These are phyloP conservation scores for Phytopythium aichiense DNA, from an alignment of 352 stramenopile genomes.

Conservation along the genomic window DNA sequence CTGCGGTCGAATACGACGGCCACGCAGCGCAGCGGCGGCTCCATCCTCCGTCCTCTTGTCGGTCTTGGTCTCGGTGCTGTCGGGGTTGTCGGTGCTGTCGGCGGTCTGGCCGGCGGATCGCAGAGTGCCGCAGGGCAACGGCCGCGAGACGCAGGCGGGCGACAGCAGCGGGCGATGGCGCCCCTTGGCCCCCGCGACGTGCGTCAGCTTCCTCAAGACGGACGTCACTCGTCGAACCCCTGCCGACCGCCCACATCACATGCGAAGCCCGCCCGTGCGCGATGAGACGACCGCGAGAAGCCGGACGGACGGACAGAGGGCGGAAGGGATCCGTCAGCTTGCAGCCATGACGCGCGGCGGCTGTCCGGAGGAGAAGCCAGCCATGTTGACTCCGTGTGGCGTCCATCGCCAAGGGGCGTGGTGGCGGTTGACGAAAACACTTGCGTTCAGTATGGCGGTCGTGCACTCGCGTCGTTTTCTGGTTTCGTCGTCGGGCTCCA, in stretches of 20 bases:
- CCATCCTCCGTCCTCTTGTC: background rate
- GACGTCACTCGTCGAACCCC: background rate
- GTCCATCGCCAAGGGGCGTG: background rate
- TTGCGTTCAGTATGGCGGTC: background rate
- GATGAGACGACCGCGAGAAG: background rate
- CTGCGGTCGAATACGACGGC: slow-evolving; percentile 39
- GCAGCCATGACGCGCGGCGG: background rate
- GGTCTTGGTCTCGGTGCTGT: background rate
- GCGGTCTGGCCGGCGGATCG: background rate
- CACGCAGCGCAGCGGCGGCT: slow-evolving; percentile 21
- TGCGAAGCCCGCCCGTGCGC: background rate
- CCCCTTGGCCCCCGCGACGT: background rate
- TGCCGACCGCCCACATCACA: background rate
- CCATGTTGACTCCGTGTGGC: background rate
- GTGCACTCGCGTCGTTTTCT: background rate
- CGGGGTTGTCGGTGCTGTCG: background rate
- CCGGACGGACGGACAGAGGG: background rate
- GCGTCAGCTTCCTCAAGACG: background rate
- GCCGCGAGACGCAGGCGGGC: too few relatives aligned
- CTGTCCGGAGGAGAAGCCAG: background rate
- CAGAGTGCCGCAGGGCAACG: too few relatives aligned
- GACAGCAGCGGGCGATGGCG: too few relatives aligned
- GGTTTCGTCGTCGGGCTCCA: background rate
- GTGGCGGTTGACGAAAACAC: background rate
- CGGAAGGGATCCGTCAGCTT: background rate